phyloP scores from a whole-genome alignment of 2,329 filamentous ascomycete species.

The Dryadomyces quercus-mongolicae region DNA sequence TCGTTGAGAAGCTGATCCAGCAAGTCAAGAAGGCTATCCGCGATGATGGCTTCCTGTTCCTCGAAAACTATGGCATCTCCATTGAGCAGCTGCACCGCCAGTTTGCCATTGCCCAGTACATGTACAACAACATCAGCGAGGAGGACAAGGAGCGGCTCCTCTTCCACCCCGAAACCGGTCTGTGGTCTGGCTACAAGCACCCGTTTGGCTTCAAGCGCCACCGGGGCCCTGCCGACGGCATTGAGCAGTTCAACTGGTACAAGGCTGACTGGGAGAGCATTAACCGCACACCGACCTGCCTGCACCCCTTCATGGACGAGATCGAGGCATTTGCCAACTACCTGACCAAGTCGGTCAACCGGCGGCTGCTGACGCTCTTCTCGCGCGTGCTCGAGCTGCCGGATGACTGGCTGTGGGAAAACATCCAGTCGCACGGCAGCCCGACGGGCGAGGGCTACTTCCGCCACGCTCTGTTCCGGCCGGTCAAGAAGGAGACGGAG shows the following conservation, averaged over 20 bases:
- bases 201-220: constrained; percentile 33
- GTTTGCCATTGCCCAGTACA: constrained; percentile 35
- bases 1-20: constrained; percentile 29
- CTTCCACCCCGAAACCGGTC: constrained; percentile 32
- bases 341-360: constrained; percentile 33
- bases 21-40: constrained; percentile 29
- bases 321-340: constrained; percentile 32
- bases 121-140: constrained; percentile 35
- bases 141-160: constrained; percentile 35
- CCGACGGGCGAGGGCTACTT: constrained; percentile 32
- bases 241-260: constrained; percentile 44
- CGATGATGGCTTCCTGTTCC: constrained; percentile 31
- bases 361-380: constrained; percentile 26
- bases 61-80: constrained; percentile 37
- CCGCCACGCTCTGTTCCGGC: constrained; percentile 30
- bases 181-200: constrained; percentile 38
- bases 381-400: constrained; percentile 31
- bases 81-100: constrained; percentile 35
- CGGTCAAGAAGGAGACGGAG: constrained; percentile 19
- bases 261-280: constrained; percentile 29
- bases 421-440: constrained; percentile 28
- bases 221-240: constrained; percentile 30
- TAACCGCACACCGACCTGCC: constrained; percentile 30
- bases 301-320: constrained; percentile 37
- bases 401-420: constrained; percentile 30